A percentile compares a stretch with the other conserved stretches of the same genome.
Conservation (phyloP, 1,284 basidiomycete species). For the Tremellales sp. region DNA sequence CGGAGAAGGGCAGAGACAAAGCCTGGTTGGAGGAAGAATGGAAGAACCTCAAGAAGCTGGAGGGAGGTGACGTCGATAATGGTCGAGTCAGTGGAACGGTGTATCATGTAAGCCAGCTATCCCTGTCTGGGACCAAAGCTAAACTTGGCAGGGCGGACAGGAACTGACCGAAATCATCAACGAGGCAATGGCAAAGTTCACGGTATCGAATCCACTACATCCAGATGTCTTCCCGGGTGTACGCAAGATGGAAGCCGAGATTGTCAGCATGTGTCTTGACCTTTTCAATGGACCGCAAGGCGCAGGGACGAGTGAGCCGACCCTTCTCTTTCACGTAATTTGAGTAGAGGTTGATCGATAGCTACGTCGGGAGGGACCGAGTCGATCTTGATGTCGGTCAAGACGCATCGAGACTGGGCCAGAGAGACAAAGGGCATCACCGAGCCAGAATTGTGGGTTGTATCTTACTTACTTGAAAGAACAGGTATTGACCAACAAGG, state of each 20-base stretch:
- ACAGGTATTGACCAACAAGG: too few relatives aligned
- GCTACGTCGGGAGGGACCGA: constrained; percentile 94
- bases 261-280: constrained; percentile 87
- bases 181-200: constrained; percentile 48
- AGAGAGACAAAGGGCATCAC: constrained; percentile 77
- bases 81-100: constrained; percentile 84
- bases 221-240: constrained; percentile 90
- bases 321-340: neutral
- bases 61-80: constrained; percentile 49
- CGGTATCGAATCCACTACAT: constrained; percentile 76
- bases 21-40: constrained; percentile 78
- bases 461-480: too few relatives aligned
- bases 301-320: constrained; percentile 65
- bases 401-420: constrained; percentile 93
- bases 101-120: constrained; percentile 61
- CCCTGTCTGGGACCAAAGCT: neutral
- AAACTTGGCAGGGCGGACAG: constrained; percentile 63
- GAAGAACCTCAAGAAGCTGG: constrained; percentile 74
- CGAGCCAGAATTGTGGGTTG: constrained; percentile 82
- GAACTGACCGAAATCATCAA: constrained; percentile 59
- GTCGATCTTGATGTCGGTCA: constrained; percentile 79
- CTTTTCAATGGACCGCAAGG: constrained; percentile 80
- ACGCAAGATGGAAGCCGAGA: constrained; percentile 95
- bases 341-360: constrained; percentile 6
- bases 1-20: constrained; percentile 61